Base-by-base conservation (phyloP, 2,329 filamentous ascomycete species). In the Colletotrichum noveboracense region DNA sequence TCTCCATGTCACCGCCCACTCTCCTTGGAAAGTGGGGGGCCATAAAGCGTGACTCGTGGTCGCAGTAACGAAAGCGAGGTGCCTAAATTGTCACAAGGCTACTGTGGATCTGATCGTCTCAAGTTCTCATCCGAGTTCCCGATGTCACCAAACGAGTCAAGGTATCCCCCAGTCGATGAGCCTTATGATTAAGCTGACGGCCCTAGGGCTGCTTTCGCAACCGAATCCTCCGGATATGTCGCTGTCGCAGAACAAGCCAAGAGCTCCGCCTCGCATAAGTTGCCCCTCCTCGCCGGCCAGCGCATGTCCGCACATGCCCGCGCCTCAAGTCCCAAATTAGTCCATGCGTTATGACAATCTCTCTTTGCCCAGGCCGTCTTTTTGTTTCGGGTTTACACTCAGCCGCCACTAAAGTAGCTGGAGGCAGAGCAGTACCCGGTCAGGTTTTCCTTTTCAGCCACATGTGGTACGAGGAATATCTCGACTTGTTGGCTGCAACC, bases 151-250 rank as follows among this genome's bases (percentile, higher is more conserved):
- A 48, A 48, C 43, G 43, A 48, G 43, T 48, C 43, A 48, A 48
- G 43, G 43, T 21, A 48, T 48, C 0, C 43, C 38, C 43, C 9
- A 0, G 43, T 48, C 0, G 0, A 48, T 48, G 43, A 21, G 43
- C 43, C 43, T 48, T 21, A 48, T 21, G 18, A 9, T 48, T 48
- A 48, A 12, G 43, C 43, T 21, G 9, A 21, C 9, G 43, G 36
- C 43, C 43, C 18, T 21, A 21, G 43, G 43, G 43, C 43, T 21
- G 43, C 10, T 48, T 48, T 48, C 18, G 43, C 43, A 12, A 48
- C 38, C 38, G 38, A 18, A 48, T n/a, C 38, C 18, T 48, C 38
- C 38, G 18, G 9, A 7, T 48, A 12, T 48, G 38, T 9, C 18
- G n/a, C 38, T 48, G 38, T 48, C 38, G 18, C 38, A 12, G 18